These are phyloP conservation scores for Canavalia ensiformis DNA, from an alignment of 306 rosid species.

Conservation along the genomic window DNA sequence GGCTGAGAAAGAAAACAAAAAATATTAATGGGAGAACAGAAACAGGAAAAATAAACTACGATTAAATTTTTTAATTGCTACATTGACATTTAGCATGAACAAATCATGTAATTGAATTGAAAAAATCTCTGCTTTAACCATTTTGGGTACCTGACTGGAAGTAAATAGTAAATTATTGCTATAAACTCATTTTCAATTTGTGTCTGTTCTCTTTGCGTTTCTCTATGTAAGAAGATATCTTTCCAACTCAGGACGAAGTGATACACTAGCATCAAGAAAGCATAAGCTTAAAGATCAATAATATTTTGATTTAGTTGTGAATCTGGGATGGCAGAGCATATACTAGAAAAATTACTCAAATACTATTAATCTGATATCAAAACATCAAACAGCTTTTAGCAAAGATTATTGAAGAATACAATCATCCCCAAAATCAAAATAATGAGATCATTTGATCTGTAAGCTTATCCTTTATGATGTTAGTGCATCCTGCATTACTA, in stretches of 20 bases:
- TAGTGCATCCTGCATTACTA: not conserved
- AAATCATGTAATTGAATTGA: not conserved
- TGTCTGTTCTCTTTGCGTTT: not conserved
- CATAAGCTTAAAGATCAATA: not conserved
- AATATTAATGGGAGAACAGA: not conserved
- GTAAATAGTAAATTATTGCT: not conserved
- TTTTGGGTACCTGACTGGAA: not conserved
- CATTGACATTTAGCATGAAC: not conserved
- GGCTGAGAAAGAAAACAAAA: too few species aligned
- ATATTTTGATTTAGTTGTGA: not conserved
- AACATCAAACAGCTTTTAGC: not conserved
- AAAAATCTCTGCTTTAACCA: not conserved
- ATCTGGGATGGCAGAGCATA: not conserved
- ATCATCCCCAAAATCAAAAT: slow-evolving; percentile 5
- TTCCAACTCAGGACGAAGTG: not conserved
- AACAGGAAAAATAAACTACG: not conserved
- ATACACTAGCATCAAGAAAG: not conserved
- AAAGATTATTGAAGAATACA: not conserved
- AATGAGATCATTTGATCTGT: not conserved
- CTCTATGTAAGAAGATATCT: not conserved
- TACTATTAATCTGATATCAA: not conserved
- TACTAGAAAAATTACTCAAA: not conserved
- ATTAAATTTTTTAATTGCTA: not conserved
- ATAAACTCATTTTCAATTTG: not conserved
- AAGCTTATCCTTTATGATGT: not conserved